These are phyloP conservation scores for Brasenia schreberi DNA, from an alignment of 164 flowering plant genomes.

Conservation along the genomic window DNA sequence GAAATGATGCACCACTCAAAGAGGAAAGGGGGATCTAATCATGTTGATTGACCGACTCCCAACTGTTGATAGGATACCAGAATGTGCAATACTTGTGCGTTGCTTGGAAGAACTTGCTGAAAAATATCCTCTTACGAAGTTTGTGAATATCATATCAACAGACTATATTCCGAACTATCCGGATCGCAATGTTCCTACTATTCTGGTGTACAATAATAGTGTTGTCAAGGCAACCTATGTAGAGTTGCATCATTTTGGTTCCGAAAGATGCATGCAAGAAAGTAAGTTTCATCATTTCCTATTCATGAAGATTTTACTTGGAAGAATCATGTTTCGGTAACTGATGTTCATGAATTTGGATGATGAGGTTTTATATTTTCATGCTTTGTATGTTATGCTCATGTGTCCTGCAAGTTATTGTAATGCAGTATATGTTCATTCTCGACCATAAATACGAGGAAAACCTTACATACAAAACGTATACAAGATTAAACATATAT, in stretches of 20 bases:
- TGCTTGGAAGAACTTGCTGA: constrained; percentile 75
- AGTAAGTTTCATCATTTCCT: constrained; percentile 25
- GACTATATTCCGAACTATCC: constrained; percentile 96
- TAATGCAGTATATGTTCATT: too few relatives aligned
- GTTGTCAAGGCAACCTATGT: constrained; percentile 87
- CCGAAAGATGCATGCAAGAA: constrained; percentile 81
- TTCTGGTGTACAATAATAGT: constrained; percentile 78
- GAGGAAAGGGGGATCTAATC: not conserved
- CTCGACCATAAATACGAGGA: too few relatives aligned
- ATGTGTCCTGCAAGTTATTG: too few relatives aligned
- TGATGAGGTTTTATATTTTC: too few relatives aligned
- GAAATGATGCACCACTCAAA: too few relatives aligned
- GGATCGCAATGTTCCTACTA: constrained; percentile 79
- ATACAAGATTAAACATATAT: too few relatives aligned
- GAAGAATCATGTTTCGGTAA: too few relatives aligned
- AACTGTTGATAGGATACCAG: constrained; percentile 37
- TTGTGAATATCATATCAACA: constrained; percentile 89
- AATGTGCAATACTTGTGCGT: constrained; percentile 48
- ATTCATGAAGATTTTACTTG: too few relatives aligned
- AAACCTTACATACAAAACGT: too few relatives aligned
- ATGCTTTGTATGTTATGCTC: not conserved
- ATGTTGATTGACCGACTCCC: not conserved
- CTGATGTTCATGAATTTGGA: too few relatives aligned
- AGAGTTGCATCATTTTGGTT: constrained; percentile 70
- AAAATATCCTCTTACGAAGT: constrained; percentile 78